These are phyloP conservation scores for Entomortierella beljakovae DNA, from an alignment of 192 early-diverging fungal genomes.

Conservation along the genomic window DNA sequence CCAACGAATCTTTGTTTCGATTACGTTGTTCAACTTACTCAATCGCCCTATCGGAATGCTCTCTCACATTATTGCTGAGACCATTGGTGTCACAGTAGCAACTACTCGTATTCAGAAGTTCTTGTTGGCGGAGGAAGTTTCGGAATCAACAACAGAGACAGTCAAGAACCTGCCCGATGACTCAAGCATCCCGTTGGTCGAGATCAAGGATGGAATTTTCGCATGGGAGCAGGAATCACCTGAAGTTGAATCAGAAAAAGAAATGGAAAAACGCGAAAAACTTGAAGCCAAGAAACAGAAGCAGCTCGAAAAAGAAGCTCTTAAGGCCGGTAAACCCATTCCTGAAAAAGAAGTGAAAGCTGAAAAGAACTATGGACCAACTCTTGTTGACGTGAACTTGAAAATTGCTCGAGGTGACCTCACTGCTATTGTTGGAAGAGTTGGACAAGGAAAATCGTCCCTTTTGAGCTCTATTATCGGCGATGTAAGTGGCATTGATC, in stretches of 20 bases:
- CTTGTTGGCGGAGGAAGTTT: conserved; percentile 36
- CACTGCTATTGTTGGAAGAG: conserved; percentile 83
- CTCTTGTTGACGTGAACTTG: conserved; percentile 48
- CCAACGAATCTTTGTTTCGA: conserved; percentile 33
- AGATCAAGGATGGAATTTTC: conserved; percentile 37
- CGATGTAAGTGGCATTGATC: conserved; percentile 57
- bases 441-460: conserved; percentile 73
- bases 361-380: conserved; percentile 46
- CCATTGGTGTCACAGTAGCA: conserved; percentile 27
- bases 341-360: conserved; percentile 23
- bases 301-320: conserved; percentile 31
- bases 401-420: conserved; percentile 62
- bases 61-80: conserved; percentile 31
- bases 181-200: conserved; percentile 20
- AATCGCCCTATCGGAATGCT: conserved; percentile 43
- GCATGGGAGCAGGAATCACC: conserved; percentile 42
- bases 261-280: conserved; percentile 26
- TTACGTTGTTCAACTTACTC: conserved; percentile 31
- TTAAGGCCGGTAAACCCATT: conserved; percentile 36
- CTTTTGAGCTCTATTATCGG: conserved; percentile 71
- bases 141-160: conserved; percentile 4
- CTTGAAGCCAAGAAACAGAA: conserved; percentile 31
- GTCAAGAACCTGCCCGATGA: conserved; percentile 27
- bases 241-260: conserved; percentile 38
- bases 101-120: conserved; percentile 45